Evolutionary conservation across 2,329 filamentous ascomycete species (phyloP).

Genomic region (Juglanconis sp.): DNA sequence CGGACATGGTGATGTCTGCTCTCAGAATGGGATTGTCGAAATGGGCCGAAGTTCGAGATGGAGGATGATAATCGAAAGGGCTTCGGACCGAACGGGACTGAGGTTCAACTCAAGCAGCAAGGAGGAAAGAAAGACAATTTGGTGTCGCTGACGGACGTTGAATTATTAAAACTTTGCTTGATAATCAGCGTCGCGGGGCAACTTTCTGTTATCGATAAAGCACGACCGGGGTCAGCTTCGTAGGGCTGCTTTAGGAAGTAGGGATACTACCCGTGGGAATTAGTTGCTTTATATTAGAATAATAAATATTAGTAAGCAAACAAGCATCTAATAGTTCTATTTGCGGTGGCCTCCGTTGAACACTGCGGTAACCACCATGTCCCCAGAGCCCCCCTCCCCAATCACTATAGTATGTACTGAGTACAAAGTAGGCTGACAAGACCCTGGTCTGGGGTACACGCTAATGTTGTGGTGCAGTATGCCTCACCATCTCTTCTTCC

Average conservation of each 20-base stretch:
- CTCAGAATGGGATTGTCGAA: background rate
- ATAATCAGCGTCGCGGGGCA: constrained; percentile 17
- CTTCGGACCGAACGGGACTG: background rate
- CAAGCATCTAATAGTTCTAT: no score
- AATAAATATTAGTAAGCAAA: no score
- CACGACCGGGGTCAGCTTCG: background rate
- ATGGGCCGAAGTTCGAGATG: background rate
- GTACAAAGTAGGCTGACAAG: no score
- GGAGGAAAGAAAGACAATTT: background rate
- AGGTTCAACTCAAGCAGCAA: background rate
- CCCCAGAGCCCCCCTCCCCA: background rate
- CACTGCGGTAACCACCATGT: background rate
- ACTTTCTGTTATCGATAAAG: constrained; percentile 5
- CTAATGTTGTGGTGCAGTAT: no score
- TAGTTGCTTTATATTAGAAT: no score
- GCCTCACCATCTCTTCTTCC: background rate
- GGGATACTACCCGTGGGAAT: no score
- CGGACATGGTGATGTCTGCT: constrained; percentile 18
- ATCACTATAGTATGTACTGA: background rate
- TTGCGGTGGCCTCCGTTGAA: background rate
- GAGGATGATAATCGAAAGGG: no score
- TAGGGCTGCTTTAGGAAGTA: background rate
- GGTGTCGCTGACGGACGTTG: background rate
- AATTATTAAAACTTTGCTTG: constrained; percentile 21
- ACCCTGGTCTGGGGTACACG: no score